Percentiles rank a stretch among this genome's conserved stretches.
phyloP scores from a whole-genome alignment of 148 eudicot species.

The Persicaria tinctoria region DNA sequence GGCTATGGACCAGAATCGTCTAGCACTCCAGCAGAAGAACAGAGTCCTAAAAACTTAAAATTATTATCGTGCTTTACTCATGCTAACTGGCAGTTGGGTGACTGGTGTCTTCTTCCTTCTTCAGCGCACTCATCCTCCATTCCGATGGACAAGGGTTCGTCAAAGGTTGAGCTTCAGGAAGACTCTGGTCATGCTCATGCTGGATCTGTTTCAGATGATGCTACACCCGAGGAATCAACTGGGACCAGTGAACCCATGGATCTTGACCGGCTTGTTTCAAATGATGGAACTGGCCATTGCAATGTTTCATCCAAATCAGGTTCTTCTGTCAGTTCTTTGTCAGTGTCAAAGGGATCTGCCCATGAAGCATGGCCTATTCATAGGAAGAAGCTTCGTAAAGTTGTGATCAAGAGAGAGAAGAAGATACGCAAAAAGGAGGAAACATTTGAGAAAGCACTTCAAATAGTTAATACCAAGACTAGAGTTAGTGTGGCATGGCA shows the following conservation, averaged over 20 bases:
- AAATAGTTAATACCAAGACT: conserved; percentile 64
- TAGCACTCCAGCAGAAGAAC: conserved; percentile 84
- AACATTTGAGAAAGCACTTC: conserved; percentile 68
- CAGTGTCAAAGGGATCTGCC: conserved; percentile 50
- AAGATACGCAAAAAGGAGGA: conserved; percentile 75
- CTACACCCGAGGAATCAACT: conserved; percentile 35
- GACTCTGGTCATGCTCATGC: conserved; percentile 28
- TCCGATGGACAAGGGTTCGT: conserved; percentile 40
- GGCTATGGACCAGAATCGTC: conserved; percentile 90
- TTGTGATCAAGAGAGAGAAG: conserved; percentile 72
- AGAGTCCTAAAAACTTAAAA: conserved; percentile 73
- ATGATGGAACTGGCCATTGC: conserved; percentile 28
- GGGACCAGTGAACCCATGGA: conserved; percentile 35
- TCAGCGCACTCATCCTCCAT: conserved; percentile 23
- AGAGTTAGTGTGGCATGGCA: conserved; percentile 90
- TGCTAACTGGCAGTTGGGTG: conserved; percentile 95
- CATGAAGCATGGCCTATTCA: conserved; percentile 71
- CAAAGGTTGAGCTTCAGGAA: conserved; percentile 33
- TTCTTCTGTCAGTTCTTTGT: conserved; percentile 43
- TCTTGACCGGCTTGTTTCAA: conserved; percentile 27
- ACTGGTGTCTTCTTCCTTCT: conserved; percentile 84
- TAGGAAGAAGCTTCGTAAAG: conserved; percentile 91
- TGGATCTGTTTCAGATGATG: conserved; percentile 37
- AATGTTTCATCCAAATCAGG: conserved; percentile 32
- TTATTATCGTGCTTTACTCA: conserved; percentile 75